Evolutionary conservation across 176 grass and related monocot genomes (phyloP).

Genomic region (Rhipidocladum racemiflorum): DNA sequence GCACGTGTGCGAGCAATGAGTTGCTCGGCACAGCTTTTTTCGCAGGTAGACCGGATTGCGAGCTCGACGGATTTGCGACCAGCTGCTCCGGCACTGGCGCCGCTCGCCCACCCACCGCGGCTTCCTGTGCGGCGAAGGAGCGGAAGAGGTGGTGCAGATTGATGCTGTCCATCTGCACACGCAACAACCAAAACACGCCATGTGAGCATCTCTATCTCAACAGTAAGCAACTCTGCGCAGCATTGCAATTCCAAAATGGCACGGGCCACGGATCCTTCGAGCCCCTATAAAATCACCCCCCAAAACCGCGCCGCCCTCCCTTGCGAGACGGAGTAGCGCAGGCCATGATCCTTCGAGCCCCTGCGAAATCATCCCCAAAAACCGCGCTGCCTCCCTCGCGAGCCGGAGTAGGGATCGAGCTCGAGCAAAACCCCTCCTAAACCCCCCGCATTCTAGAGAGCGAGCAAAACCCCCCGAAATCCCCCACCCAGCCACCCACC

Average conservation of each 20-base stretch:
- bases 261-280: no score
- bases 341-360: no score
- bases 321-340: background rate
- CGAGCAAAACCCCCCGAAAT: background rate
- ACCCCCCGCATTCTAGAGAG: background rate
- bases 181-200: background rate
- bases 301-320: background rate
- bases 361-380: background rate
- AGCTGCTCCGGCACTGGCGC: slow-evolving; percentile 31
- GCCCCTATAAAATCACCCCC: background rate
- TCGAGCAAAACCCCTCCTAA: background rate
- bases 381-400: background rate
- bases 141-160: slow-evolving; percentile 39
- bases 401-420: background rate
- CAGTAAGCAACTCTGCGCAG: background rate
- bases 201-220: background rate
- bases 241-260: background rate
- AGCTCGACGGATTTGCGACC: background rate
- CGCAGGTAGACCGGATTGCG: slow-evolving; percentile 19
- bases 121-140: slow-evolving; percentile 38
- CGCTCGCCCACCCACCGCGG: background rate
- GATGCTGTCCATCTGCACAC: slow-evolving; percentile 41
- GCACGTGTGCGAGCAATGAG: slow-evolving; percentile 44
- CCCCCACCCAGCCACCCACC: background rate
- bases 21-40: slow-evolving; percentile 34